Conservation (phyloP, 768 basidiomycete genomes). For the Leccinum sublutescens region DNA sequence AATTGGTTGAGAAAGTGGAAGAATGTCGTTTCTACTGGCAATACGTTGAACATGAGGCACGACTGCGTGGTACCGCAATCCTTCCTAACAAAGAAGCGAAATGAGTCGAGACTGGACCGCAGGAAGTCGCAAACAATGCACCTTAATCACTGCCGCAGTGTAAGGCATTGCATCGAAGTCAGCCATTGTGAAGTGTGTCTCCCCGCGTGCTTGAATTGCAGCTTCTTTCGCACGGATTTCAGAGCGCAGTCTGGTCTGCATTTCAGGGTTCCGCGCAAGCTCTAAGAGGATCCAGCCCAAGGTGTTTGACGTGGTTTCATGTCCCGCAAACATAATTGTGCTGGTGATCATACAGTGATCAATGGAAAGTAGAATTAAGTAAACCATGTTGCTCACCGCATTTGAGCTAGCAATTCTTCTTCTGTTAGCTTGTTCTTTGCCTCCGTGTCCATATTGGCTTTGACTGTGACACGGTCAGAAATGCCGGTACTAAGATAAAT, state of each 20-base stretch:
- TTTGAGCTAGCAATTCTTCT: slow-evolving; percentile 16
- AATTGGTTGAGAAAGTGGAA: slow-evolving; percentile 59
- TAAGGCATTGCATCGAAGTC: slow-evolving; percentile 57
- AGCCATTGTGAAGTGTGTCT: slow-evolving; percentile 14
- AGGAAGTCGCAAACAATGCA: slow-evolving; percentile 14
- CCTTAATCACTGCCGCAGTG: slow-evolving; percentile 37
- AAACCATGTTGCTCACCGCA: slow-evolving; percentile 17
- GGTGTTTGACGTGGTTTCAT: slow-evolving; percentile 63
- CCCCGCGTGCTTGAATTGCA: slow-evolving; percentile 9
- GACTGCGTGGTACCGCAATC: slow-evolving; percentile 48
- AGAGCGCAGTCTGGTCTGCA: slow-evolving; percentile 58
- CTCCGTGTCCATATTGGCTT: slow-evolving; percentile 29
- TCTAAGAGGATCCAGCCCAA: slow-evolving; percentile 63
- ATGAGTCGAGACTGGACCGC: slow-evolving; percentile 16
- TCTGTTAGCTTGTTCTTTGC: slow-evolving; percentile 25
- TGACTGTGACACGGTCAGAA: slow-evolving; percentile 15
- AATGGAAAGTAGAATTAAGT: background rate
- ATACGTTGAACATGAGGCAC: slow-evolving; percentile 52
- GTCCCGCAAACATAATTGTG: slow-evolving; percentile 49
- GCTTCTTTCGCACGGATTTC: slow-evolving; percentile 17
- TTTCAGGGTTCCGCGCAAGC: slow-evolving; percentile 55
- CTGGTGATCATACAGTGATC: slow-evolving; percentile 19
- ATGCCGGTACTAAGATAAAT: background rate
- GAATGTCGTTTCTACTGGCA: slow-evolving; percentile 50
- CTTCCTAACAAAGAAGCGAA: slow-evolving; percentile 37